Evolutionary conservation across 495 filamentous ascomycete genomes (phyloP), one percentile per base, ranked within the genome.

Genomic region (Penicillium longicatenatum): DNA sequence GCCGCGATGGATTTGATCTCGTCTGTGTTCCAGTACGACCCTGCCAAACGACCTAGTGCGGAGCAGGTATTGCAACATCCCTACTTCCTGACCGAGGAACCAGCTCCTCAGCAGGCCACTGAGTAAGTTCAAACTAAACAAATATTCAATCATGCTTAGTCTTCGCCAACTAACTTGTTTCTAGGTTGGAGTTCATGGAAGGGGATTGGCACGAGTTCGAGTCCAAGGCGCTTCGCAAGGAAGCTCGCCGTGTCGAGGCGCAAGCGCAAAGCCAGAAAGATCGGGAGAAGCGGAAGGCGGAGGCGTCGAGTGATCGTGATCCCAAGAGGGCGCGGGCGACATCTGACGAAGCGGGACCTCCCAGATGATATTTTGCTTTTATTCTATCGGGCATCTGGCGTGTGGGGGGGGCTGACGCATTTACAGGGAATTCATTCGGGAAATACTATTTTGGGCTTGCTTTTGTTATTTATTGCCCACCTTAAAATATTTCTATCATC

Each of bases 161-260:
- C 49, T 56, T 49, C 50, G 9, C 48, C 22, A 1, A 53, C 30
- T 54, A 22, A 33, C n/a, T 33, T 54, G 10, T 47, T n/a, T 54
- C 21, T 48, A 95, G 91, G 63, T 80, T 99, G 54, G 84, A 88
- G 58, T 82, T 90, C 59, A 82, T 98, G 21, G 84, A 92, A 67
- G 95, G 95, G 41, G 95, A 99, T 62, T 99, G 95, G 95, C 95
- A 99, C 64, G 95, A 99, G 67, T 97, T 97, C 68, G 95, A 99
- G 78, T 95, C 90, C 21, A 99, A 99, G 78, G 92, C 93, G 19
- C 80, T 95, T 16, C 85, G 95, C 41, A 93, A 93, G 68, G 92
- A 97, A 66, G 87, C 85, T 24, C 80, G 83, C 26, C 84, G 87
- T 14, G 78, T 73, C 1, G 79, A 82, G 50, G 73, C 82, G 41